Percentiles rank a stretch among this genome's conserved stretches.
Evolutionary conservation across 345 rosid species (phyloP).

Genomic region (Moricandia arvensis): DNA sequence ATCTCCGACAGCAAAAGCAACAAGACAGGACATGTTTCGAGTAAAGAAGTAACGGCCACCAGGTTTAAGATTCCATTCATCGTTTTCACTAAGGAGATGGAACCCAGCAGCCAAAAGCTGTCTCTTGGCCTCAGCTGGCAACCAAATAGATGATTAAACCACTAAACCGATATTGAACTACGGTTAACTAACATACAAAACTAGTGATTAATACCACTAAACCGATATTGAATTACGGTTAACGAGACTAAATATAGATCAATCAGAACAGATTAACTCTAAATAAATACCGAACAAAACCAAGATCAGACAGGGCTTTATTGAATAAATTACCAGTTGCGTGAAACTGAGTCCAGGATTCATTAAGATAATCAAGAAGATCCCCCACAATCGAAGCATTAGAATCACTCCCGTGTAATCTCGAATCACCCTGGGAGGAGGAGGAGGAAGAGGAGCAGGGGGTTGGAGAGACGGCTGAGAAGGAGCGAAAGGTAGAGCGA

Average conservation of each 20-base stretch:
- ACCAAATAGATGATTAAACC: neutral
- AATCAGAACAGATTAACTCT: neutral
- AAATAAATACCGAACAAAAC: neutral
- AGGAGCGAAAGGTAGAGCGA: constrained; percentile 34
- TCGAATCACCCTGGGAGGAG: constrained; percentile 23
- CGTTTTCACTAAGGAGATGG: constrained; percentile 66
- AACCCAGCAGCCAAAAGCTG: constrained; percentile 73
- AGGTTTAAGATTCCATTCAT: constrained; percentile 85
- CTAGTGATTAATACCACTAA: too few species aligned
- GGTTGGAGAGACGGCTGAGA: constrained; percentile 39
- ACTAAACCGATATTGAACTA: too few species aligned
- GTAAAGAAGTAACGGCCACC: constrained; percentile 96
- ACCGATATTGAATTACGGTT: too few species aligned
- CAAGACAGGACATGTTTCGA: constrained; percentile 86
- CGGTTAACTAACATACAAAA: too few species aligned
- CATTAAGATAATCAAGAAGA: constrained; percentile 78
- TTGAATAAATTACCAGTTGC: constrained; percentile 56
- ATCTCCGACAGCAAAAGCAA: constrained; percentile 90
- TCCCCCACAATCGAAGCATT: constrained; percentile 56
- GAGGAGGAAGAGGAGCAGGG: constrained; percentile 45
- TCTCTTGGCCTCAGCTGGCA: constrained; percentile 81
- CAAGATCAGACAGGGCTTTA: neutral
- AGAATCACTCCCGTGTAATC: neutral
- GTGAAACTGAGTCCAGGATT: constrained; percentile 94
- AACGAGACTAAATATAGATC: too few species aligned